Conservation (phyloP, 1,284 basidiomycete genomes). For the Cryptococcus floricola region DNA sequence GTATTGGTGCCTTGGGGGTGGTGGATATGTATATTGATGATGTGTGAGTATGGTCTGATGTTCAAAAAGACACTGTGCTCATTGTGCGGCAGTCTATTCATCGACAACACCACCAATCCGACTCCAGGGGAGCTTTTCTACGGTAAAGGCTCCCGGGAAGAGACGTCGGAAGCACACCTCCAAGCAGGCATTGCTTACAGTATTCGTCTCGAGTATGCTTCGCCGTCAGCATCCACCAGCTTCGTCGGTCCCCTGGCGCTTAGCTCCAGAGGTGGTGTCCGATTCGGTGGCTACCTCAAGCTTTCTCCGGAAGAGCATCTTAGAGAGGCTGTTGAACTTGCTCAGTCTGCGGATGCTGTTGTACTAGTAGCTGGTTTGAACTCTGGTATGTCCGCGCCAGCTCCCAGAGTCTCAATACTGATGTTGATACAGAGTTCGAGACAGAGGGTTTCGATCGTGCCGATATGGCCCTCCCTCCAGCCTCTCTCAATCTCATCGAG, state of each 20-base stretch:
- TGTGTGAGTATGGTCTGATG: too few relatives aligned
- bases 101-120: conserved; percentile 51
- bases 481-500: conserved; percentile 18
- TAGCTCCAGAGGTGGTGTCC: conserved; percentile 11
- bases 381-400: neutral
- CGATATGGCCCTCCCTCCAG: conserved; percentile 17
- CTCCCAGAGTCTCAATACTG: neutral
- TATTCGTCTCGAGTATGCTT: conserved; percentile 4
- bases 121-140: conserved; percentile 21
- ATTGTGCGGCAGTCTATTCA: conserved; percentile 47
- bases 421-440: conserved; percentile 25
- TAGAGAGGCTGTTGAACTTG: conserved; percentile 28
- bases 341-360: conserved; percentile 21
- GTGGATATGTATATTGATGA: conserved; percentile 58
- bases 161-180: conserved; percentile 7
- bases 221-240: conserved; percentile 2
- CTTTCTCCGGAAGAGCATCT: conserved; percentile 11
- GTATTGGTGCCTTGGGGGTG: conserved; percentile 63
- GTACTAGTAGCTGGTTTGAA: neutral
- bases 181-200: conserved; percentile 9
- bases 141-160: conserved; percentile 7
- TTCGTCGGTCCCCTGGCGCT: conserved; percentile 2
- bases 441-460: conserved; percentile 34
- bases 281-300: conserved; percentile 11
- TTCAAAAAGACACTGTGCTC: too few relatives aligned